Conservation (phyloP, 805 yeast genomes). For the Yarrowia sp. region DNA sequence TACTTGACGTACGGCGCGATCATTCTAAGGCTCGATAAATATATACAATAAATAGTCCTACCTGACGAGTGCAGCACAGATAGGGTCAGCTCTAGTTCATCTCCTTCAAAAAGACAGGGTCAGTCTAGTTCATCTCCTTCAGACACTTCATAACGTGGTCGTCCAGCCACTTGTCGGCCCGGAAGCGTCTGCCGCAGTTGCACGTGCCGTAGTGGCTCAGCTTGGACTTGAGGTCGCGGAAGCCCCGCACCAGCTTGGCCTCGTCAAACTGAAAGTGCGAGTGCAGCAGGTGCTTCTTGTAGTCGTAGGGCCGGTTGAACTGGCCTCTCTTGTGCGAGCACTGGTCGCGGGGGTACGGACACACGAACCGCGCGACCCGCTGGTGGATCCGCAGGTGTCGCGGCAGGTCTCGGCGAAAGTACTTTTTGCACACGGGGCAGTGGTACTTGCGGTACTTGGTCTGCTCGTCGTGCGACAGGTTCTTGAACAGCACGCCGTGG, state of each 20-base stretch:
- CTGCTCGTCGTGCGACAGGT: constrained; percentile 19
- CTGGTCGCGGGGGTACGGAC: constrained; percentile 54
- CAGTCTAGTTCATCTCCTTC: too few relatives aligned
- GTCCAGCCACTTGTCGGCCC: constrained; percentile 57
- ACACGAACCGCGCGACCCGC: constrained; percentile 53
- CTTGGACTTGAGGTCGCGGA: constrained; percentile 54
- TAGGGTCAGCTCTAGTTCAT: not conserved
- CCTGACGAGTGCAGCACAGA: constrained; percentile 29
- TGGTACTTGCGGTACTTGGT: constrained; percentile 31
- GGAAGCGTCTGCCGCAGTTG: constrained; percentile 49
- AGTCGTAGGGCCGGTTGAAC: constrained; percentile 67
- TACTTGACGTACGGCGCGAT: too few relatives aligned
- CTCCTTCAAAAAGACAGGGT: too few relatives aligned
- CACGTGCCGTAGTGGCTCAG: constrained; percentile 53
- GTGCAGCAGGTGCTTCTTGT: constrained; percentile 61
- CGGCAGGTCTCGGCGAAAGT: constrained; percentile 58
- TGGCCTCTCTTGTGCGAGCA: constrained; percentile 61
- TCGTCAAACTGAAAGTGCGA: constrained; percentile 58
- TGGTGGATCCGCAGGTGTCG: constrained; percentile 65
- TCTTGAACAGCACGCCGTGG: constrained; percentile 6
- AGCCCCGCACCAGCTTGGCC: constrained; percentile 42
- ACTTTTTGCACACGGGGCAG: constrained; percentile 54
- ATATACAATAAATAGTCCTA: constrained; percentile 20
- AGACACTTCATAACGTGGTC: constrained; percentile 43
- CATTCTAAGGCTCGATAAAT: not conserved